A percentile compares a stretch with the other conserved stretches of the same genome.
Evolutionary conservation across 306 rosid species (phyloP).

Genomic region (Corylus americana): DNA sequence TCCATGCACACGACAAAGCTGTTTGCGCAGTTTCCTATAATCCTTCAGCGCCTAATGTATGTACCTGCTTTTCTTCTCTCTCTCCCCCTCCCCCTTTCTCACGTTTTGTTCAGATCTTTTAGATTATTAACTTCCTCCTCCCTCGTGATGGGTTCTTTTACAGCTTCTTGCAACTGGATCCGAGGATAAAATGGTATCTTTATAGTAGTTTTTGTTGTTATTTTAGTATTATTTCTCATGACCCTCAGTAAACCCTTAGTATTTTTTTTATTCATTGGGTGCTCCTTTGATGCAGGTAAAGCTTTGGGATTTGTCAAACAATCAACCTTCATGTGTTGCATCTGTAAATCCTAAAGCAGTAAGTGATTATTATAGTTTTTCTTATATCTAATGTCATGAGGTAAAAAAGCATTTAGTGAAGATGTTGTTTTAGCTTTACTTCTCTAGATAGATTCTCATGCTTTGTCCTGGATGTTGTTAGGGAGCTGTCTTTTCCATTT

Average conservation of each 20-base stretch:
- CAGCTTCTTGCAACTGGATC: constrained; percentile 97
- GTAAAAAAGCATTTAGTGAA: background rate
- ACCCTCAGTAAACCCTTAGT: background rate
- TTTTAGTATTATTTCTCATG: background rate
- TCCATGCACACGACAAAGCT: constrained; percentile 90
- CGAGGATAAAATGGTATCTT: constrained; percentile 71
- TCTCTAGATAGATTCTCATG: constrained; percentile 19
- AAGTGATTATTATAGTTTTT: constrained; percentile 24
- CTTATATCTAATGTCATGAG: background rate
- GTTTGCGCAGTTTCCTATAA: constrained; percentile 77
- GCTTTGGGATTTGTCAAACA: constrained; percentile 93
- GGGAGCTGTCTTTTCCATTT: constrained; percentile 81
- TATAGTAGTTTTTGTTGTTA: constrained; percentile 13
- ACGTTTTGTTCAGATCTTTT: constrained; percentile 17
- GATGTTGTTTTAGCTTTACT: constrained; percentile 8
- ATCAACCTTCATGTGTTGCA: constrained; percentile 75
- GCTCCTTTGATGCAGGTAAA: constrained; percentile 59
- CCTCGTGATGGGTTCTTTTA: constrained; percentile 20
- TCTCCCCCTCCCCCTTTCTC: background rate
- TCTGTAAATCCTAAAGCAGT: constrained; percentile 61
- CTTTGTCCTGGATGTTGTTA: constrained; percentile 32
- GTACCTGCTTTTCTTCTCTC: constrained; percentile 5
- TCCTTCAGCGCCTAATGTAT: constrained; percentile 70
- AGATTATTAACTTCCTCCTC: constrained; percentile 19
- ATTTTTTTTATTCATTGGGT: background rate